These are phyloP conservation scores for Theobroma grandiflorum DNA, from an alignment of 441 rosid species.

Conservation along the genomic window DNA sequence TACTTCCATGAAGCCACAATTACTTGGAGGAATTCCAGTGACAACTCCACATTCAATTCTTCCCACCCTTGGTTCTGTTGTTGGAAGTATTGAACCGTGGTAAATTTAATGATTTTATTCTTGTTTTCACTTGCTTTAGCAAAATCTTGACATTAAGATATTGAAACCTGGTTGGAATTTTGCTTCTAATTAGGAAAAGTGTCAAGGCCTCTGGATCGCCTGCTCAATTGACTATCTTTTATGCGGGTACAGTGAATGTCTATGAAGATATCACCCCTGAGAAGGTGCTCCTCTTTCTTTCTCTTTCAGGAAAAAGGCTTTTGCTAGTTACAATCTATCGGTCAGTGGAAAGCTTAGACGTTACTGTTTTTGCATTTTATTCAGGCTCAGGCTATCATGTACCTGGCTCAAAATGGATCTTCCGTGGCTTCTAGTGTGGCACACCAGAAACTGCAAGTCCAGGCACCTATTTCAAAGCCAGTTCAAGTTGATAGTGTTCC, in stretches of 20 bases:
- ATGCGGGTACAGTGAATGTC: slow-evolving; percentile 67
- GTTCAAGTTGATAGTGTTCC: slow-evolving; percentile 42
- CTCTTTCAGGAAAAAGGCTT: not conserved
- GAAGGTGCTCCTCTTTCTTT: slow-evolving; percentile 51
- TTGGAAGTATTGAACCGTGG: slow-evolving; percentile 48
- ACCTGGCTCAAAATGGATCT: slow-evolving; percentile 63
- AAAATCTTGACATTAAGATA: slow-evolving; percentile 15
- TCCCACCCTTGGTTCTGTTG: slow-evolving; percentile 41
- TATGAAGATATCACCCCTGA: slow-evolving; percentile 70
- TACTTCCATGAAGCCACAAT: slow-evolving; percentile 43
- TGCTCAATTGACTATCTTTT: slow-evolving; percentile 71
- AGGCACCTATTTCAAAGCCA: slow-evolving; percentile 41
- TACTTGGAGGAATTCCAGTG: slow-evolving; percentile 55
- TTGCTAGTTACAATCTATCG: not conserved
- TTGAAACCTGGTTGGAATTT: slow-evolving; percentile 22
- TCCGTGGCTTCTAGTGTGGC: slow-evolving; percentile 33
- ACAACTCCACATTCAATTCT: slow-evolving; percentile 43
- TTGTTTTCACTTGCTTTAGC: slow-evolving; percentile 31
- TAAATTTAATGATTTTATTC: slow-evolving; percentile 36
- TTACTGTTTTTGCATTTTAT: slow-evolving; percentile 18
- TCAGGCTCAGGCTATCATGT: slow-evolving; percentile 87
- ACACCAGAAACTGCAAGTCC: slow-evolving; percentile 45
- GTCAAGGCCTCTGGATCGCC: slow-evolving; percentile 43
- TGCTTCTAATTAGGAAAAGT: slow-evolving; percentile 31
- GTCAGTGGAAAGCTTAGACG: slow-evolving; percentile 17